Evolutionary conservation across 176 grass and related monocot genomes (phyloP), one percentile per base, ranked within the genome.

Genomic region (Oryza coarctata): DNA sequence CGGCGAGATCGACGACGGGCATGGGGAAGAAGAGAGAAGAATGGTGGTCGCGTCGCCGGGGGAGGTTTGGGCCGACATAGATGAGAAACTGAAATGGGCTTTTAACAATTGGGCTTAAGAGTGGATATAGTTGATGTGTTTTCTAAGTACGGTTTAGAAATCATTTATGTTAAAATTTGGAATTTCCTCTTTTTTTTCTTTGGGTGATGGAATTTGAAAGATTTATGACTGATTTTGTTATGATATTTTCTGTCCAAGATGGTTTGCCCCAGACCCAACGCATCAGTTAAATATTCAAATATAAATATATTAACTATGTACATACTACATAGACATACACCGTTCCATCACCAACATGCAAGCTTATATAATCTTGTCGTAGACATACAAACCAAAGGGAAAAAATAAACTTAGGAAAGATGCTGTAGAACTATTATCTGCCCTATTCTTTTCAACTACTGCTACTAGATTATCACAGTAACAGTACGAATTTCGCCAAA

Each of bases 241-340:
- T 32, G 31, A 32, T 2, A 32, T 2, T 81, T 40, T 17, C 11
- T 63, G 8, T 61, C 66, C 34, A 15, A 63, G 43, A 40, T 57
- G 82, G 23, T 68, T 84, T 68, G 43, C 32, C 72, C 82, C 35
- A 25, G 17, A 76, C 63, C 32, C 45, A 60, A 76, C 73, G 73
- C 73, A 84, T 47, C 45, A 73, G 44, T 5, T 25, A 41, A 25
- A 28, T 22, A 83, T 11, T 30, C 31, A 43, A 25, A 69, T 52
- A 80, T 31, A 4, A 50, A 32, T 32, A 32, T 32, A 32, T 32
- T 32, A 32, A 32, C 3, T 3, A 41, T 35, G 18, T 40, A 40
- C 38, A 40, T 9, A 40, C 38, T 40, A 40, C 38, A 40, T 40
- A 40, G 7, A 40, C 38, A 35, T 35, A 35, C 44, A 20, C 1